Evolutionary conservation across 352 stramenopile genomes (phyloP).

Genomic region (Pythium volutum): DNA sequence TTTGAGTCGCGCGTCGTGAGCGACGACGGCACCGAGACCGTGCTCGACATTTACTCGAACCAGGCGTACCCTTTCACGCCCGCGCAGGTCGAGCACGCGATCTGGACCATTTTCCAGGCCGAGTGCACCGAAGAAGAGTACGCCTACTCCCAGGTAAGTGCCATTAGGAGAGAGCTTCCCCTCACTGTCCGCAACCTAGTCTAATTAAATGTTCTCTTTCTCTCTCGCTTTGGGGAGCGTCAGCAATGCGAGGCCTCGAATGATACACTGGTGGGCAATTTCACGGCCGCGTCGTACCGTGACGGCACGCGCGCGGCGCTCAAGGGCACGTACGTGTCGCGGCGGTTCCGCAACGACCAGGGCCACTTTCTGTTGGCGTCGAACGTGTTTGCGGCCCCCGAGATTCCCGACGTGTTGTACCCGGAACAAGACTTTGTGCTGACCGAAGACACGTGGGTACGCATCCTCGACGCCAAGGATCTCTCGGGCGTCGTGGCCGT

Average conservation of each 20-base stretch:
- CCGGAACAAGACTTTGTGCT: constrained; percentile 1
- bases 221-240: too few relatives aligned
- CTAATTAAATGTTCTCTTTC: background rate
- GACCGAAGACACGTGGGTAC: constrained; percentile 8
- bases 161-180: too few relatives aligned
- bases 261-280: background rate
- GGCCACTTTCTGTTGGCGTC: constrained; percentile 10
- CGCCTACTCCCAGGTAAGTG: constrained; percentile 7
- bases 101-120: constrained; percentile 2
- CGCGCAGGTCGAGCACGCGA: constrained; percentile 1
- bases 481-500: background rate
- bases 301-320: background rate
- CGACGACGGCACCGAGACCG: constrained; percentile 6
- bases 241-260: background rate
- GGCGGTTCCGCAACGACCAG: constrained; percentile 2
- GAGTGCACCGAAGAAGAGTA: constrained; percentile 1
- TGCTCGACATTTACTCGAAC: constrained; percentile 11
- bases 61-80: constrained; percentile 5
- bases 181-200: background rate
- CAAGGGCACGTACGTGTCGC: constrained; percentile 3
- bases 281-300: background rate
- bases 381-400: background rate
- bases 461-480: constrained; percentile 1
- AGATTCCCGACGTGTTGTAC: background rate
- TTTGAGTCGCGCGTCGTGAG: constrained; percentile 8